phyloP scores from a whole-genome alignment of 208 protist genomes.

The Trypanosoma lewisi region DNA sequence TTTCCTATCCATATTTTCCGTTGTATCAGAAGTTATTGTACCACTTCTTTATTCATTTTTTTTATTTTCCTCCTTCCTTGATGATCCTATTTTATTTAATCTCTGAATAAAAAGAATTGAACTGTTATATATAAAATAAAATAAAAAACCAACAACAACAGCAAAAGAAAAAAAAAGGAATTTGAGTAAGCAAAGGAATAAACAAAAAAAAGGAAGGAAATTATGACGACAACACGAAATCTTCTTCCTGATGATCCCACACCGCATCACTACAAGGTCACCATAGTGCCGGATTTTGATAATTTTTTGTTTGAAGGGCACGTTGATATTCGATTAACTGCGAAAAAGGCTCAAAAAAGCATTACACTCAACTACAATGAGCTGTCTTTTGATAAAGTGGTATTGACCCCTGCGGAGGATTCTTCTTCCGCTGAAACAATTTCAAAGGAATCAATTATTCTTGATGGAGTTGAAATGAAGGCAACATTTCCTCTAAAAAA shows the following conservation, averaged over 20 bases:
- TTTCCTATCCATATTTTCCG: no score
- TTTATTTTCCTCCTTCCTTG: no score
- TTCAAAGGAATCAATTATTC: slow-evolving; percentile 23
- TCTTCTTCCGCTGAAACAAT: slow-evolving; percentile 9
- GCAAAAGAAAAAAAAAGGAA: not conserved
- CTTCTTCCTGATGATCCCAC: slow-evolving; percentile 50
- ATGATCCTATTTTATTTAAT: no score
- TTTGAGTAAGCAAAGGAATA: not conserved
- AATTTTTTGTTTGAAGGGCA: slow-evolving; percentile 57
- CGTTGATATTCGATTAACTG: slow-evolving; percentile 52
- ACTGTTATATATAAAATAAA: not conserved
- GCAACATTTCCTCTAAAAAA: slow-evolving; percentile 36
- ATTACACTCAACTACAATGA: slow-evolving; percentile 76
- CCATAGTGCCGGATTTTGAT: slow-evolving; percentile 56
- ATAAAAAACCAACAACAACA: no score
- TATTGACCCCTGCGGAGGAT: slow-evolving; percentile 19
- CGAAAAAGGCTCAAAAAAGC: slow-evolving; percentile 18
- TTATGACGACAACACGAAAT: slow-evolving; percentile 31
- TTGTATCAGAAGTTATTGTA: no score
- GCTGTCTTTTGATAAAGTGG: slow-evolving; percentile 42
- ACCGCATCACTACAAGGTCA: slow-evolving; percentile 62
- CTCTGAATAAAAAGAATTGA: no score
- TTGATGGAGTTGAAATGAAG: slow-evolving; percentile 33
- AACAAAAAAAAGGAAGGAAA: not conserved
- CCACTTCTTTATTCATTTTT: no score